phyloP scores from a whole-genome alignment of 495 filamentous ascomycete genomes.

The Letharia lupina region DNA sequence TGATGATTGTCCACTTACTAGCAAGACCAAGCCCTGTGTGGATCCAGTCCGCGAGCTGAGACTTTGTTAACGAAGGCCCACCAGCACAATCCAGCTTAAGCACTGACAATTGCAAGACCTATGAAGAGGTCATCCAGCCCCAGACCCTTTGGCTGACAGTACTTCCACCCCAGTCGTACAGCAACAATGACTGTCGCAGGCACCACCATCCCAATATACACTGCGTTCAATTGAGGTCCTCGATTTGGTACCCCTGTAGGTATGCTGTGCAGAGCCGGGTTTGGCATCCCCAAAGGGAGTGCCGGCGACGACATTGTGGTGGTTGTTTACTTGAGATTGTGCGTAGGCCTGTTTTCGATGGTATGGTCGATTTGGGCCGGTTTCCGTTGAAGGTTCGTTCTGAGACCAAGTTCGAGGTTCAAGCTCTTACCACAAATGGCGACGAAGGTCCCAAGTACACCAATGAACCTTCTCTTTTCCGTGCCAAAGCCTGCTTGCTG shows the following conservation, averaged over 20 bases:
- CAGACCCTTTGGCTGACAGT: neutral
- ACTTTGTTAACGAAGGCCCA: neutral
- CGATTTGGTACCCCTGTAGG: neutral
- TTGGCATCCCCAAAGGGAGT: neutral
- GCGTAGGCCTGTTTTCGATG: neutral
- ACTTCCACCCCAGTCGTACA: conserved; percentile 2
- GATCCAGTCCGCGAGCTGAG: neutral
- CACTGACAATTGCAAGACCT: neutral
- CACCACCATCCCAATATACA: conserved; percentile 7
- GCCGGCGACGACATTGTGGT: neutral
- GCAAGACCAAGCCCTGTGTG: conserved; percentile 5
- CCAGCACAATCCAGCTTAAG: neutral
- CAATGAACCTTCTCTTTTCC: neutral
- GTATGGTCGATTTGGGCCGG: neutral
- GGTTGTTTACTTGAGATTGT: neutral
- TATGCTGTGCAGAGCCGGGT: neutral
- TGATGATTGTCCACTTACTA: neutral
- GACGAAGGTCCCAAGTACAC: neutral
- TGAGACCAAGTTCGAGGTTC: neutral
- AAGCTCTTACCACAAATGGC: neutral
- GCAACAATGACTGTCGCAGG: conserved; percentile 5
- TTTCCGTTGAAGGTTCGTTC: neutral
- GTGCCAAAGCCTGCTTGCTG: neutral
- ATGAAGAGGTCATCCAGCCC: conserved; percentile 7
- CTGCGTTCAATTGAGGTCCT: conserved; percentile 5